Percentiles rank a stretch among this genome's conserved stretches.
Evolutionary conservation across 768 basidiomycete genomes (phyloP).

Genomic region (Chlorophyllum brunneum): DNA sequence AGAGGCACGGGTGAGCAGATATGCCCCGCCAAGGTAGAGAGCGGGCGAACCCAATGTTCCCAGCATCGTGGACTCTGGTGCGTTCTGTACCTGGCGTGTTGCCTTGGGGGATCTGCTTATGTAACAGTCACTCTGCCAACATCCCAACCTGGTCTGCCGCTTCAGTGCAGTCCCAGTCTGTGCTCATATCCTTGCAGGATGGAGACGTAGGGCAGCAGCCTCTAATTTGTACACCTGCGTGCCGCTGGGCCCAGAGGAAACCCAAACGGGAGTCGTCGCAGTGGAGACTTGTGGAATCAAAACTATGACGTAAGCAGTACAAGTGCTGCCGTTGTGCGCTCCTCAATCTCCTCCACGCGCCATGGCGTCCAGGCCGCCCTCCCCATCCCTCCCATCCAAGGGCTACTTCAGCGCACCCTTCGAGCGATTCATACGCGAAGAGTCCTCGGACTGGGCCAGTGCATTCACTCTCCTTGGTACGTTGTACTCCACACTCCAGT

Average conservation of each 20-base stretch:
- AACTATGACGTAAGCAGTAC: conserved; percentile 11
- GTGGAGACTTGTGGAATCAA: too few relatives aligned
- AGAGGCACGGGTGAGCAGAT: conserved; percentile 12
- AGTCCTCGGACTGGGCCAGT: conserved; percentile 70
- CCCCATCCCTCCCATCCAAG: conserved; percentile 33
- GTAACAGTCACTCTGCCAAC: too few relatives aligned
- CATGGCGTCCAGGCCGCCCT: conserved; percentile 43
- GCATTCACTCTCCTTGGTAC: conserved; percentile 85
- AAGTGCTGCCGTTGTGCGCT: neutral
- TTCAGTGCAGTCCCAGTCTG: too few relatives aligned
- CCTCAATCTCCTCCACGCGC: conserved; percentile 6
- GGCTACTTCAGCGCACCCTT: conserved; percentile 67
- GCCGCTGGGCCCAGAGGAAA: too few relatives aligned
- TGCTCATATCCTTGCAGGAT: too few relatives aligned
- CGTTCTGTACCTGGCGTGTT: neutral
- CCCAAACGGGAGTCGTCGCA: too few relatives aligned
- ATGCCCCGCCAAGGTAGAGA: neutral
- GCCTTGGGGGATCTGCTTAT: neutral
- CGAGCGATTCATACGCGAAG: conserved; percentile 73
- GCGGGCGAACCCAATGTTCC: conserved; percentile 47
- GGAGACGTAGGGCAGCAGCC: too few relatives aligned
- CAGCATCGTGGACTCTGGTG: conserved; percentile 39
- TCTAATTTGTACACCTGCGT: too few relatives aligned
- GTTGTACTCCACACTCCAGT: conserved; percentile 17
- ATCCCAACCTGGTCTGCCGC: too few relatives aligned